Percentiles rank a stretch among this genome's conserved stretches.
Evolutionary conservation across 768 basidiomycete genomes (phyloP).

Genomic region (Macrocybe gigantea): DNA sequence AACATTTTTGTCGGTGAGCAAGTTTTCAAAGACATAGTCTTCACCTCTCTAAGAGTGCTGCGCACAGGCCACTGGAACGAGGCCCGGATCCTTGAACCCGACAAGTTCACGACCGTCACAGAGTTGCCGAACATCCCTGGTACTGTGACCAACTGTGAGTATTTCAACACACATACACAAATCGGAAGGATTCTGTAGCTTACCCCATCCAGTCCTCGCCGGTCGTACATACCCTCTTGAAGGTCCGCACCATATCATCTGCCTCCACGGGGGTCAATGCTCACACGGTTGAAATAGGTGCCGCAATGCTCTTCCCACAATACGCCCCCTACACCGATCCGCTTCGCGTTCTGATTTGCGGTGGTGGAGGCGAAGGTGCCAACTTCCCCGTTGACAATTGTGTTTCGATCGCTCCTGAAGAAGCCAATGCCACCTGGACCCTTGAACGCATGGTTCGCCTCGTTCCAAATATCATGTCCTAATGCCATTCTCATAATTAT

Average conservation of each 20-base stretch:
- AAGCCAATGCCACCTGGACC: constrained; percentile 53
- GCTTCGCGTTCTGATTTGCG: constrained; percentile 65
- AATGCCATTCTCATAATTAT: neutral
- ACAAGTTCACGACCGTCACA: constrained; percentile 54
- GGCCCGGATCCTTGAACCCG: constrained; percentile 67
- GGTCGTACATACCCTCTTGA: constrained; percentile 78
- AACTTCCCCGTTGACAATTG: constrained; percentile 61
- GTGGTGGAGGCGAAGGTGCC: constrained; percentile 63
- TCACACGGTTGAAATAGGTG: constrained; percentile 20
- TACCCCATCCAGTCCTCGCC: constrained; percentile 37
- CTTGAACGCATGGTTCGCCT: constrained; percentile 71
- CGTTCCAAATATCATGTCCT: neutral
- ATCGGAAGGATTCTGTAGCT: neutral
- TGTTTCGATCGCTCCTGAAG: constrained; percentile 63
- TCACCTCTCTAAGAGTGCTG: neutral
- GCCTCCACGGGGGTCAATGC: neutral
- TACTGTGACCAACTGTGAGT: constrained; percentile 57
- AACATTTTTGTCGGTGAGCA: constrained; percentile 63
- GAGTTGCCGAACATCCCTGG: constrained; percentile 71
- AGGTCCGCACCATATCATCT: constrained; percentile 20
- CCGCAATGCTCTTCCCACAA: constrained; percentile 65
- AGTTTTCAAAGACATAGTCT: neutral
- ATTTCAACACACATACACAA: neutral
- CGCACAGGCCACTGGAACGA: constrained; percentile 70
- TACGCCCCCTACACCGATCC: constrained; percentile 70